These are phyloP conservation scores for Pseudoscleropodium purum DNA, from an alignment of 225 moss, liverwort and hornwort species.

Conservation along the genomic window DNA sequence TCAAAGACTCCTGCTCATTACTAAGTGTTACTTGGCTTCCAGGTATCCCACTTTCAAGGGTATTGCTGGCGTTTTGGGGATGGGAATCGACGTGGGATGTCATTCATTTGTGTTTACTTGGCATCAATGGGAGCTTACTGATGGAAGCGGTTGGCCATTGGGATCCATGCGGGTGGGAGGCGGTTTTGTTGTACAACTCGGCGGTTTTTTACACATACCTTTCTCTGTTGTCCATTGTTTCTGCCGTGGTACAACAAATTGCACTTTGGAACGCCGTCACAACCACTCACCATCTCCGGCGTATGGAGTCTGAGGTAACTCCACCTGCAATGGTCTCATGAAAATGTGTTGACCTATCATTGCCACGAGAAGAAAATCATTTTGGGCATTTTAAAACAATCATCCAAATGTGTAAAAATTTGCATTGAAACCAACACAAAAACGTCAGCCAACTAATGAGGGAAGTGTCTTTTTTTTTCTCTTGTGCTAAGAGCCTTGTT, in stretches of 20 bases:
- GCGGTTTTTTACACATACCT: neutral
- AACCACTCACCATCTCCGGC: neutral
- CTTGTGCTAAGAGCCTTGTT: neutral
- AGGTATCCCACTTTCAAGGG: neutral
- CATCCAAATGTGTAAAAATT: neutral
- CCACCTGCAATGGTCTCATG: no score
- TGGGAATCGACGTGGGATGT: neutral
- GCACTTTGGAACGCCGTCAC: neutral
- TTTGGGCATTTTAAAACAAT: neutral
- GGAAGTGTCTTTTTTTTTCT: neutral
- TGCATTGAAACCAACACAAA: neutral
- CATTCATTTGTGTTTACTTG: neutral
- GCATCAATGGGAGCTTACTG: neutral
- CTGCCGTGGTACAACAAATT: neutral
- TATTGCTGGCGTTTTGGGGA: neutral
- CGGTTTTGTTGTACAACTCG: neutral
- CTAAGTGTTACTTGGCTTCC: neutral
- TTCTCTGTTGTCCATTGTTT: neutral
- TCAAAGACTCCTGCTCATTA: neutral
- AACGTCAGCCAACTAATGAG: neutral
- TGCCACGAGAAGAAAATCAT: neutral
- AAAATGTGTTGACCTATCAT: neutral
- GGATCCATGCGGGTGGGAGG: slow-evolving; percentile 2
- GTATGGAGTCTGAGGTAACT: neutral
- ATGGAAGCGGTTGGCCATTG: neutral